Evolutionary conservation across 305 asterid species (phyloP), one percentile per base, ranked within the genome.

Genomic region (Stenogyne calaminthoides): DNA sequence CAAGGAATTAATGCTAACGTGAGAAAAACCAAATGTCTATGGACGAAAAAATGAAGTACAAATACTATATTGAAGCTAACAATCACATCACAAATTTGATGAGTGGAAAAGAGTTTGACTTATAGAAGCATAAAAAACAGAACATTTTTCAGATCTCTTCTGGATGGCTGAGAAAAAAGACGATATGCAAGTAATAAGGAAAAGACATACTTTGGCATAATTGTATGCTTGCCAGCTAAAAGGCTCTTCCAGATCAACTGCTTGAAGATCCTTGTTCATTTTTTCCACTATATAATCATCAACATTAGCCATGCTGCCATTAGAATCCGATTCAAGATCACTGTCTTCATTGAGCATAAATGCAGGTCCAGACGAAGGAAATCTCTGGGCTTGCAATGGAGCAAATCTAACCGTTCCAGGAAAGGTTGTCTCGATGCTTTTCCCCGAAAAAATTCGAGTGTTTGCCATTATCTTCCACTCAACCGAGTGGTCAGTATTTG

Each of bases 201-300:
- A 66, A 69, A 20, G 22, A 80, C 87, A 11, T 92, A 94, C 98
- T 82, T 90, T 92, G 0, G 99, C 98, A 75, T 87, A 92, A 76
- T 88, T 88, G 78, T 94, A 94, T 10, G 97, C 99, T 78, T 90
- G 91, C 98, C 99, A 92, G 84, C 88, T 88, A 82, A 94, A 92
- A 78, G 98, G 99, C 77, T 94, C 98, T 72, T 91, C 99, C 57
- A 92, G 87, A 78, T 92, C 98, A 71, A 82, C 99, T 59, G 96
- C 91, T 83, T 86, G 92, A 80, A 94, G 98, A 81, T 86, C 88
- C 89, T 86, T 94, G 76, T 70, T 87, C 95, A 90, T 92, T 84
- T 90, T 94, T 81, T 90, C 95, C 88, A 82, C 79, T 54, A 92
- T 85, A 67, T 84, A 82, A 78, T 94, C 98, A 84, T 94, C 99